Conservation (phyloP, 148 eudicot species). For the Dianthus caryophyllus region DNA sequence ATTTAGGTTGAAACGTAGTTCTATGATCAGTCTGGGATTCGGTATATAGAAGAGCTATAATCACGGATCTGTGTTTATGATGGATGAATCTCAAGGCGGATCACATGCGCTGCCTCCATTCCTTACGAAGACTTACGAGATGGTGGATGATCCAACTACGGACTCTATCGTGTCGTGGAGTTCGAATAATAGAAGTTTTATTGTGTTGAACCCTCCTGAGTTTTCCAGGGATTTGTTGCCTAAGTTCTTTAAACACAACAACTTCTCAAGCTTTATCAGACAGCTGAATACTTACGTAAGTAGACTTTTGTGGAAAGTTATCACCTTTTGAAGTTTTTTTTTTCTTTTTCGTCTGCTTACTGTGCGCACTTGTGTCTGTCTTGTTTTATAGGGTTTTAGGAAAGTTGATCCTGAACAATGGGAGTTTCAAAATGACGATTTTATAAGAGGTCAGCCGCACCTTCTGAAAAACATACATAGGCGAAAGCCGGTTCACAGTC, state of each 20-base stretch:
- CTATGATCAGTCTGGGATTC: constrained; percentile 18
- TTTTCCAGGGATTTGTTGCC: constrained; percentile 70
- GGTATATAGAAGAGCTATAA: constrained; percentile 18
- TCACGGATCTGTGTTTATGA: constrained; percentile 27
- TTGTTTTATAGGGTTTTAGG: constrained; percentile 63
- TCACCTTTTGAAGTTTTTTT: background rate
- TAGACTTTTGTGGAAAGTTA: background rate
- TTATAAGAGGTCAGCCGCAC: constrained; percentile 71
- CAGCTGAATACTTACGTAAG: constrained; percentile 92
- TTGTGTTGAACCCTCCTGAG: constrained; percentile 71
- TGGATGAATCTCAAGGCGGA: constrained; percentile 68
- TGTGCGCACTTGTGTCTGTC: constrained; percentile 1
- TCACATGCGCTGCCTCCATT: constrained; percentile 77
- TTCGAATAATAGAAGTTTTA: constrained; percentile 55
- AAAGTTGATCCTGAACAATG: constrained; percentile 91
- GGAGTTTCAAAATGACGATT: constrained; percentile 92
- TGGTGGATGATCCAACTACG: constrained; percentile 76
- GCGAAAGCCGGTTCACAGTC: constrained; percentile 91
- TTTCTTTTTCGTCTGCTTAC: background rate
- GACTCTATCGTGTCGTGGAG: constrained; percentile 78
- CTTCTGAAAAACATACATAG: constrained; percentile 77
- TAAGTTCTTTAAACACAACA: constrained; percentile 82
- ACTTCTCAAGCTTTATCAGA: constrained; percentile 89
- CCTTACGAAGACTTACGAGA: constrained; percentile 75
- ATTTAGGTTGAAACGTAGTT: background rate